phyloP scores from a whole-genome alignment of 169 alveolate species.

The Eimeria nieschulzi region DNA sequence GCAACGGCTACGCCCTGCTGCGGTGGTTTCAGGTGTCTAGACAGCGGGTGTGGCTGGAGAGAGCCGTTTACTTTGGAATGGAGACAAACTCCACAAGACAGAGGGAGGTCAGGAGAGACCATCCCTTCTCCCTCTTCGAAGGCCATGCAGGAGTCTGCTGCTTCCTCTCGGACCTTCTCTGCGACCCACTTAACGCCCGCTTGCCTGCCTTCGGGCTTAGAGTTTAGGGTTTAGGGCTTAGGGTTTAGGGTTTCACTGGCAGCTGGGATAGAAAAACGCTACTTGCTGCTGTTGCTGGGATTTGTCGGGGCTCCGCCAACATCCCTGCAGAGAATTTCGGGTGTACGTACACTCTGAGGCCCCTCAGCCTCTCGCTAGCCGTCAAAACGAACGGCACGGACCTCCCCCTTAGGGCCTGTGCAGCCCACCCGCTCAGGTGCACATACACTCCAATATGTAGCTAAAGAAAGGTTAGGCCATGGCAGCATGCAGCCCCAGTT shows the following conservation, averaged over 20 bases:
- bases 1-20: no score
- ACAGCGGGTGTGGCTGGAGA: conserved; percentile 6
- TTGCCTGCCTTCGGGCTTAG: conserved; percentile 44
- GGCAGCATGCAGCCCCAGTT: background rate
- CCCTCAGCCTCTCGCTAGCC: background rate
- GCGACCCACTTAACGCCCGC: background rate
- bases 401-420: background rate
- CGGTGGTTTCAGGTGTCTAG: no score
- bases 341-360: background rate
- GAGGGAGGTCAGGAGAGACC: conserved; percentile 1
- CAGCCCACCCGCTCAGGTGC: background rate
- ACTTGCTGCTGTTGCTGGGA: background rate
- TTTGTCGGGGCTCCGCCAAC: background rate
- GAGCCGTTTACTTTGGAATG: background rate
- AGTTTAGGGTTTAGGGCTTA: conserved; percentile 34
- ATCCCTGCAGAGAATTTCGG: background rate
- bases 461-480: background rate
- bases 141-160: conserved; percentile 25
- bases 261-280: background rate
- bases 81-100: background rate
- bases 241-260: conserved; percentile 22
- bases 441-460: background rate
- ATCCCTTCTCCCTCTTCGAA: conserved; percentile 13
- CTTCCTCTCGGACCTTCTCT: background rate
- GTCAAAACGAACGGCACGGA: background rate